A percentile compares a stretch with the other conserved stretches of the same genome.
Conservation (phyloP, 176 grass and related monocot species). For the Themeda triandra region DNA sequence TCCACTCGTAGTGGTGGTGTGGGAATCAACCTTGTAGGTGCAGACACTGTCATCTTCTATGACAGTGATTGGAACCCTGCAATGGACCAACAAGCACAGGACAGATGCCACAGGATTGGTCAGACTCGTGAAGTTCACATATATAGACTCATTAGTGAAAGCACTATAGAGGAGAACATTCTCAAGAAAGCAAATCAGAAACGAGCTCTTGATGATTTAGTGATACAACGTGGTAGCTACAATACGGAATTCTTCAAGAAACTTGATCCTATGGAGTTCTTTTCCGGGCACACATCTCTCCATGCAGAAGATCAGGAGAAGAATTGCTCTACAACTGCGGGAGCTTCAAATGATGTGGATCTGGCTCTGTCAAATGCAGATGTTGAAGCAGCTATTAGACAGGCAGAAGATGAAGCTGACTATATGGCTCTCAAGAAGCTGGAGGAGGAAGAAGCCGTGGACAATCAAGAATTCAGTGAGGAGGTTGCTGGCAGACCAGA, state of each 20-base stretch:
- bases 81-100: slow-evolving; percentile 99
- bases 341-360: slow-evolving; percentile 40
- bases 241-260: slow-evolving; percentile 99
- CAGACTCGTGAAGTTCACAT: slow-evolving; percentile 98
- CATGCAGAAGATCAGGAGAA: slow-evolving; percentile 38
- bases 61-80: slow-evolving; percentile 99
- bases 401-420: slow-evolving; percentile 97
- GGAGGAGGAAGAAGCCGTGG: slow-evolving; percentile 92
- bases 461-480: slow-evolving; percentile 98
- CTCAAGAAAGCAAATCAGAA: slow-evolving; percentile 99
- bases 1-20: slow-evolving; percentile 98
- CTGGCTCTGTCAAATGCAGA: slow-evolving; percentile 64
- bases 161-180: slow-evolving; percentile 99
- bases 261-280: slow-evolving; percentile 95
- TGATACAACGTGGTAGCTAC: slow-evolving; percentile 94
- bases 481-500: slow-evolving; percentile 67
- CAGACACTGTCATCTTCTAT: slow-evolving; percentile 99
- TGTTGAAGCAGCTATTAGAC: slow-evolving; percentile 96
- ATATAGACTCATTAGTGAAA: slow-evolving; percentile 93
- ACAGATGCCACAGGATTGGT: slow-evolving; percentile 97
- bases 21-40: slow-evolving; percentile 94
- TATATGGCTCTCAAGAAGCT: slow-evolving; percentile 99
- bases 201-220: slow-evolving; percentile 88
- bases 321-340: slow-evolving; percentile 28
- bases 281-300: slow-evolving; percentile 64